Evolutionary conservation across 1,139 yeast species (phyloP).

Genomic region (Chernovozyma aurita): DNA sequence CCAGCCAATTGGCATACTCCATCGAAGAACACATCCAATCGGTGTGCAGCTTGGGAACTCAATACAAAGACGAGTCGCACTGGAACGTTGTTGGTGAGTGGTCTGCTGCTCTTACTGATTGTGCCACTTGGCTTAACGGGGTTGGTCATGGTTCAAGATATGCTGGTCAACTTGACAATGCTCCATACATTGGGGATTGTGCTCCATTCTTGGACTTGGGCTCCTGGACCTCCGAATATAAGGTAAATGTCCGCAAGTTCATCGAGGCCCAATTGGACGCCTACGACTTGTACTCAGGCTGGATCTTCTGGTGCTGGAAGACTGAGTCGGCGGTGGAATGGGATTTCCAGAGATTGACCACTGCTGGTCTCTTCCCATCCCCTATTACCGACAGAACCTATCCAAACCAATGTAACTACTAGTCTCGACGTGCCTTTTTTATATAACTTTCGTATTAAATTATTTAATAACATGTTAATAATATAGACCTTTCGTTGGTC

Average conservation of each 20-base stretch:
- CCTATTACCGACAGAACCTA: slow-evolving; percentile 65
- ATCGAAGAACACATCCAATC: slow-evolving; percentile 58
- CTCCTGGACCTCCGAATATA: slow-evolving; percentile 60
- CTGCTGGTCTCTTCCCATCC: slow-evolving; percentile 68
- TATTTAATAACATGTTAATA: too few species aligned
- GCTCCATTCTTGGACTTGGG: slow-evolving; percentile 48
- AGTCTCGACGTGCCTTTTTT: slow-evolving; percentile 1
- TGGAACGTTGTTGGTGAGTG: slow-evolving; percentile 89
- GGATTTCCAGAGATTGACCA: slow-evolving; percentile 65
- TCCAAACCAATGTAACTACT: slow-evolving; percentile 61
- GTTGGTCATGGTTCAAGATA: slow-evolving; percentile 85
- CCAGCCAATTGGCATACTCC: slow-evolving; percentile 50
- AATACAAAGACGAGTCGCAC: slow-evolving; percentile 50
- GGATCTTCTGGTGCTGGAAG: slow-evolving; percentile 93
- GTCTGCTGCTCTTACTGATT: slow-evolving; percentile 92
- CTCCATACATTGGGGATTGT: slow-evolving; percentile 62
- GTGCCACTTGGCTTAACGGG: slow-evolving; percentile 90
- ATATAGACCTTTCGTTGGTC: too few species aligned
- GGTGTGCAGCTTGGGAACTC: slow-evolving; percentile 62
- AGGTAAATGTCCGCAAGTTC: slow-evolving; percentile 57
- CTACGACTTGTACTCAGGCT: slow-evolving; percentile 65
- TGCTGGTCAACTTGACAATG: slow-evolving; percentile 59
- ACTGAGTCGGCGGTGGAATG: slow-evolving; percentile 84
- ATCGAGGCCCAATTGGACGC: slow-evolving; percentile 91
- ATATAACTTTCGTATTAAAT: neutral